Evolutionary conservation across 345 rosid species (phyloP), one percentile per base, ranked within the genome.

Genomic region (Luvunga scandens): DNA sequence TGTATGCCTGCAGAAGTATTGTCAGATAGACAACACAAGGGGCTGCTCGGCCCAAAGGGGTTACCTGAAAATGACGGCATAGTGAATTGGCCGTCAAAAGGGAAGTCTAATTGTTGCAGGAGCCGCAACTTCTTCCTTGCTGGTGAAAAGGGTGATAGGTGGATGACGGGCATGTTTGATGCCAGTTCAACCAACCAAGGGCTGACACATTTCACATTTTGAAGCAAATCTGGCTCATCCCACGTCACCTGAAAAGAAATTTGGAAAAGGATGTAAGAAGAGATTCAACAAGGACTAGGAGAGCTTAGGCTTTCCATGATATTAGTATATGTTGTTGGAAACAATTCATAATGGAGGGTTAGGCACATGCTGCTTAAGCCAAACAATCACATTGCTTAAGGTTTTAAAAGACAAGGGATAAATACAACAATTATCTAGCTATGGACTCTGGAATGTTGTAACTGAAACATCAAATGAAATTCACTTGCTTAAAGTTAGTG

Each of bases 191-290:
- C 98, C 84, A 90, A 66, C 99, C 99, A 96, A 31, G 99, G 99
- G 73, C 88, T 96, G 3, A 96, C 95, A 16, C 95, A 86, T 69
- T 91, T 94, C 83, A 94, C 98, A 39, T 94, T 92, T 75, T 89
- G 99, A 18, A 93, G 87, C 88, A 94, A 85, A 83, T 96, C 99
- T 1, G 98, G 98, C 78, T 96, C 99, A 27, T 96, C 99, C 99
- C 99, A 96, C 19, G 90, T 91, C 71, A 96, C 97, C 99, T 94
- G 87, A 69, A 71, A 76, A 31, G 61, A 6, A 14, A 30, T 45
- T 63, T 62, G 36, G 2, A 69, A 42, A 24, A 25, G 2, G 4
- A 31, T 25, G 77, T 77, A 70, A 72, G 77, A 28, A 53, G 25
- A 63, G 69, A 27, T 24, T 55, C 36, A 50, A 56, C 21, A 76